Conservation (phyloP, 129 eudicot species). For the Escallonia herrerae region DNA sequence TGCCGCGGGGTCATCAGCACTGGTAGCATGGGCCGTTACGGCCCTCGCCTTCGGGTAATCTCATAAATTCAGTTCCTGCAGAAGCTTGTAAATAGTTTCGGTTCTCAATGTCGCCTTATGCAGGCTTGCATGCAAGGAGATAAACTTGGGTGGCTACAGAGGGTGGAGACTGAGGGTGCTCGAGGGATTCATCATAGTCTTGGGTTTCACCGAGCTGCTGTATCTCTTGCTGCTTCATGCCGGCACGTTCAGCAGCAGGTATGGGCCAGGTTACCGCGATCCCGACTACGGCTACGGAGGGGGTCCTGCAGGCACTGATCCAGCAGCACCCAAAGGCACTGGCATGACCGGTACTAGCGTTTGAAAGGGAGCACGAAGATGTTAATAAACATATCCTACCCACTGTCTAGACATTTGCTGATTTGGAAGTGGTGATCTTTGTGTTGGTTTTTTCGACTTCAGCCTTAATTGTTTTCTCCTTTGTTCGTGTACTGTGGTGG, state of each 20-base stretch:
- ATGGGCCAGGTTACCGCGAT: slow-evolving; percentile 89
- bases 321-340: slow-evolving; percentile 24
- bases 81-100: too few relatives aligned
- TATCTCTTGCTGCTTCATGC: slow-evolving; percentile 67
- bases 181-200: slow-evolving; percentile 65
- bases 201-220: slow-evolving; percentile 48
- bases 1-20: slow-evolving; percentile 69
- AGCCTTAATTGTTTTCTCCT: too few relatives aligned
- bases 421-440: too few relatives aligned
- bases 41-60: slow-evolving; percentile 75
- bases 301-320: slow-evolving; percentile 6
- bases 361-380: background rate
- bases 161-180: slow-evolving; percentile 80
- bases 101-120: background rate
- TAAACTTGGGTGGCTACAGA: slow-evolving; percentile 67
- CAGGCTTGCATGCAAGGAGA: slow-evolving; percentile 92
- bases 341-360: slow-evolving; percentile 34
- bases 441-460: too few relatives aligned
- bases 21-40: slow-evolving; percentile 89
- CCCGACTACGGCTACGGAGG: slow-evolving; percentile 45
- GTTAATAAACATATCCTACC: too few relatives aligned
- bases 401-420: too few relatives aligned
- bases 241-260: slow-evolving; percentile 63
- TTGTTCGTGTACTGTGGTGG: too few relatives aligned
- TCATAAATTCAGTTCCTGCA: background rate